phyloP scores from a whole-genome alignment of 2,329 filamentous ascomycete species.

The Colletotrichum limetticola region DNA sequence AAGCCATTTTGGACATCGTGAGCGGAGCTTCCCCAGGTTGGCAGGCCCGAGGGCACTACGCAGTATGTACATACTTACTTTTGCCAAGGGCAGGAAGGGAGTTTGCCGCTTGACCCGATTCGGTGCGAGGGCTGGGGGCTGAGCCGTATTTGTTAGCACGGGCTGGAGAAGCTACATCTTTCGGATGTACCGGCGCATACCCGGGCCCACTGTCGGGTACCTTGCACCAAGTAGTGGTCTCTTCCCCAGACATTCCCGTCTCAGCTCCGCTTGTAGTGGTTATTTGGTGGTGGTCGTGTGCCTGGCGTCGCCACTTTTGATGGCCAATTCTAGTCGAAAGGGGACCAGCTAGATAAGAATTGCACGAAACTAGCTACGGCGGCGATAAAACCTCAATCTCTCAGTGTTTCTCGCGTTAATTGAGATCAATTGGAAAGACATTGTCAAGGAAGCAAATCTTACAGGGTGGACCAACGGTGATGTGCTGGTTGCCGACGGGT shows the following conservation, averaged over 20 bases:
- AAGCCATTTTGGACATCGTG: not conserved
- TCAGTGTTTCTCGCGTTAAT: not conserved
- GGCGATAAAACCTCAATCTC: not conserved
- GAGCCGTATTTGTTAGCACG: not conserved
- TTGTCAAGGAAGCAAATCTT: not conserved
- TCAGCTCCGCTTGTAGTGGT: not conserved
- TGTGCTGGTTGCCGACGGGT: conserved; percentile 18
- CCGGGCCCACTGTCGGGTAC: conserved; percentile 15
- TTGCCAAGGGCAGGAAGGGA: not conserved
- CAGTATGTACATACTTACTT: no score
- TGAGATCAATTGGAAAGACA: not conserved
- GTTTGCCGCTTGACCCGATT: conserved; percentile 20
- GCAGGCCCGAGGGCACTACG: not conserved
- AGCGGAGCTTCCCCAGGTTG: not conserved
- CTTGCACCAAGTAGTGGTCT: not conserved
- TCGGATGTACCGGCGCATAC: conserved; percentile 10
- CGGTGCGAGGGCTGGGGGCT: conserved; percentile 6
- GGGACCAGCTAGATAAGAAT: not conserved
- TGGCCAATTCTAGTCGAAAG: not conserved
- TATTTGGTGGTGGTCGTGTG: not conserved
- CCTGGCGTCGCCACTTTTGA: not conserved
- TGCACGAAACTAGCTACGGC: no score
- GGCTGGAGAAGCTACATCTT: not conserved
- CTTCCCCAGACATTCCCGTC: not conserved
- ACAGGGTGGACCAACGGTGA: not conserved